Percentiles rank a stretch among this genome's conserved stretches.
phyloP scores from a whole-genome alignment of 78 protist genomes.

The Tieghemostelium lacteum region DNA sequence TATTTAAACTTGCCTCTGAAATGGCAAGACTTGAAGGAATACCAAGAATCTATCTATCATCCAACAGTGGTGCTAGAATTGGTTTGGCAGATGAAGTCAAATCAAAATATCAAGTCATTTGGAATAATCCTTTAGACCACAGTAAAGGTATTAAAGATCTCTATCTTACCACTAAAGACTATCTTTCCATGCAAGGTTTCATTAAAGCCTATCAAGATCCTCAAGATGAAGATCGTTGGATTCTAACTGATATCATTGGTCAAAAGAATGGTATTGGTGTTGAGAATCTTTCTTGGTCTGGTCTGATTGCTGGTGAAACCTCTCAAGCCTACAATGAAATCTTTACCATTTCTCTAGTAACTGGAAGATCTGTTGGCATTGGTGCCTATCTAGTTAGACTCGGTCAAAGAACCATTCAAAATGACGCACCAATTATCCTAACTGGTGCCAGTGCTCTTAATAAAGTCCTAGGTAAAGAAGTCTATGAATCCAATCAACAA shows the following conservation, averaged over 20 bases:
- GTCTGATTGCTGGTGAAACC: conserved; percentile 98
- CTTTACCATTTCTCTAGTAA: conserved; percentile 94
- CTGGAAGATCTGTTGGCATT: conserved; percentile 98
- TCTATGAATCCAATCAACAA: conserved; percentile 95
- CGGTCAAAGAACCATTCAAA: conserved; percentile 94
- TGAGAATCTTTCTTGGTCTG: conserved; percentile 97
- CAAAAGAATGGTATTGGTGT: conserved; percentile 95
- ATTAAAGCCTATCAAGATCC: conserved; percentile 55
- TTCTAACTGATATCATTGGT: conserved; percentile 89
- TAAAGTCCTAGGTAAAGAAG: conserved; percentile 94
- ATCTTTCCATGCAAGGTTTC: conserved; percentile 4
- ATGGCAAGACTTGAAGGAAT: conserved; percentile 88
- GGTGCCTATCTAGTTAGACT: conserved; percentile 98
- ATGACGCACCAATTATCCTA: conserved; percentile 91
- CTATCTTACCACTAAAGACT: conserved; percentile 91
- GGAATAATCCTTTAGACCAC: conserved; percentile 83
- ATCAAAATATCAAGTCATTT: conserved; percentile 84
- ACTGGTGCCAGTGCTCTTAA: conserved; percentile 98
- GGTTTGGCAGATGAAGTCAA: conserved; percentile 95
- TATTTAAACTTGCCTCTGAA: conserved; percentile 84
- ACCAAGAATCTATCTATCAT: conserved; percentile 95
- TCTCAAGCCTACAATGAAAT: conserved; percentile 93
- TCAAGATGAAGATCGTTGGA: conserved; percentile 43
- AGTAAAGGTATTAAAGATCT: conserved; percentile 89
- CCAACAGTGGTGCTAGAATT: conserved; percentile 98